A percentile compares a stretch with the other conserved stretches of the same genome.
Evolutionary conservation across 139 green algal genomes (phyloP).

Genomic region (Chlorella sp.): DNA sequence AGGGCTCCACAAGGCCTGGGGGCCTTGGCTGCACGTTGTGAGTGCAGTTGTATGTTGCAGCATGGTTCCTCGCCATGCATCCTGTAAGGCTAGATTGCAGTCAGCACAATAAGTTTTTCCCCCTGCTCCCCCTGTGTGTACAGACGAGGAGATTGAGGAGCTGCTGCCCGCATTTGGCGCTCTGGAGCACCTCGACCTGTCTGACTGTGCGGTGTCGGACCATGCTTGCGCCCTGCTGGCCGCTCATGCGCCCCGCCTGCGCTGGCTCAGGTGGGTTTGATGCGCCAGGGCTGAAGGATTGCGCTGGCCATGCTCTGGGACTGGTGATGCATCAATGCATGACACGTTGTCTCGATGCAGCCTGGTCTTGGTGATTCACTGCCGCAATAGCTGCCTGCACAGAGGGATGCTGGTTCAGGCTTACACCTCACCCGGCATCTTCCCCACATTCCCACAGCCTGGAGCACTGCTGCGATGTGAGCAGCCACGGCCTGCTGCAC

Average conservation of each 20-base stretch:
- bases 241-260: constrained; percentile 1
- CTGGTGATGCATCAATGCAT: too few species aligned
- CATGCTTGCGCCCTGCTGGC: constrained; percentile 18
- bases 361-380: too few species aligned
- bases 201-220: constrained; percentile 20
- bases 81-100: too few species aligned
- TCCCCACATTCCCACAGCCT: not conserved
- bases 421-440: not conserved
- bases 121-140: not conserved
- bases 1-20: too few species aligned
- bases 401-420: not conserved
- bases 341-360: too few species aligned
- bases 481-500: not conserved
- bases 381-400: too few species aligned
- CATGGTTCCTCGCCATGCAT: too few species aligned
- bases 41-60: too few species aligned
- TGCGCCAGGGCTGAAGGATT: not conserved
- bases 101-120: too few species aligned
- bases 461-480: constrained; percentile 25
- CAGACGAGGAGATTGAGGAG: constrained; percentile 18
- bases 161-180: constrained; percentile 1
- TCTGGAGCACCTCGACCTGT: constrained; percentile 5
- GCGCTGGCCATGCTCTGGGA: too few species aligned
- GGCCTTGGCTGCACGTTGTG: too few species aligned
- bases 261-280: constrained; percentile 13